phyloP scores from a whole-genome alignment of 768 basidiomycete genomes.

The Russula sp. region DNA sequence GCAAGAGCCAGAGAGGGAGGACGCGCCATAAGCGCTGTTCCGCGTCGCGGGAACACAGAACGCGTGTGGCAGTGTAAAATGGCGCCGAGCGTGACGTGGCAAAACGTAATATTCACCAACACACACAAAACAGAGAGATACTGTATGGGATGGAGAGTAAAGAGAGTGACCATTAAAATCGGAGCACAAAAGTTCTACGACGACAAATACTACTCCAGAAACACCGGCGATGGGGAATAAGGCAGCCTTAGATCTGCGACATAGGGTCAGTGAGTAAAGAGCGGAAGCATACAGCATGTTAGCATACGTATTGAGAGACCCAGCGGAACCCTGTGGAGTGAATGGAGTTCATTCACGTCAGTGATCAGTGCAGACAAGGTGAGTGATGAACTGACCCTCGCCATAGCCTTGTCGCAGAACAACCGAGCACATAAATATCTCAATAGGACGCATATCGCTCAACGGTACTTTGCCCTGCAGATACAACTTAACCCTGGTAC shows the following conservation, averaged over 20 bases:
- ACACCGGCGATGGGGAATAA: background rate
- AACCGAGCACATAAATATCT: constrained; percentile 99
- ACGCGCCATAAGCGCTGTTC: background rate
- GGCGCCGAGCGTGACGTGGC: constrained; percentile 14
- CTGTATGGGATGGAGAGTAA: background rate
- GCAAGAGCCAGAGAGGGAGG: background rate
- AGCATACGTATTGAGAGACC: constrained; percentile 87
- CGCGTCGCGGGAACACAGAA: background rate
- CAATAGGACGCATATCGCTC: constrained; percentile 94
- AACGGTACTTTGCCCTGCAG: constrained; percentile 91
- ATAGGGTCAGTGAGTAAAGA: constrained; percentile 2
- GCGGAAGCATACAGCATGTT: background rate
- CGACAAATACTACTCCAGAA: background rate
- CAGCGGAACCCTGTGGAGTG: constrained; percentile 74
- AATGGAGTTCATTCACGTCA: background rate
- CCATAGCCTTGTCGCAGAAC: constrained; percentile 98
- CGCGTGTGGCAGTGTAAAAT: background rate
- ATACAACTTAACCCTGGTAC: constrained; percentile 2
- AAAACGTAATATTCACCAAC: constrained; percentile 14
- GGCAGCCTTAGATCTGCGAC: constrained; percentile 12
- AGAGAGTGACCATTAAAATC: constrained; percentile 10
- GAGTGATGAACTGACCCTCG: constrained; percentile 50
- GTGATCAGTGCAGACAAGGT: constrained; percentile 1
- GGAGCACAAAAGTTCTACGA: constrained; percentile 10
- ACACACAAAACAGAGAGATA: background rate